A percentile compares a stretch with the other conserved stretches of the same genome.
Evolutionary conservation across 139 green algal genomes (phyloP).

Genomic region (Dunaliella primolecta): DNA sequence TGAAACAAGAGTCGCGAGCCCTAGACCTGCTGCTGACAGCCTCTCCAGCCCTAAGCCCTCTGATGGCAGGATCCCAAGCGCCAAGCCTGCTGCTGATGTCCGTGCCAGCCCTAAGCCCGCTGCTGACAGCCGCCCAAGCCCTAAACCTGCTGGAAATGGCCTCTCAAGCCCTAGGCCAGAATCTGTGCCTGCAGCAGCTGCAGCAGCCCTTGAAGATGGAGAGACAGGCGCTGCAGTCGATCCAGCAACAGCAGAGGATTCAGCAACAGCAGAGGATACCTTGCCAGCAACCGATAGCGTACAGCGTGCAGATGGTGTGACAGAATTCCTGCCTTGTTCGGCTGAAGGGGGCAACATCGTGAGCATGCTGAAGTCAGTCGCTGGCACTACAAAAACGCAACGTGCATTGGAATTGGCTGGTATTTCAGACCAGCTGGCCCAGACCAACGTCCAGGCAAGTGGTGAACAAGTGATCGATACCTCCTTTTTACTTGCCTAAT

Average conservation of each 20-base stretch:
- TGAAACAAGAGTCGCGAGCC: too few relatives aligned
- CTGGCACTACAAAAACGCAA: background rate
- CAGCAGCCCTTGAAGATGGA: background rate
- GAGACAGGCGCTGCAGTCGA: background rate
- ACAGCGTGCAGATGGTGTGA: background rate
- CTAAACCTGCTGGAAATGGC: background rate
- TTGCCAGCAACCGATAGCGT: background rate
- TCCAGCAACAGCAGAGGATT: background rate
- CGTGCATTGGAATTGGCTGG: background rate
- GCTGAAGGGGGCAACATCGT: background rate
- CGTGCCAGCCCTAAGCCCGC: background rate
- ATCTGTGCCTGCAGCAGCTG: background rate
- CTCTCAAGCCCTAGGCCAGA: background rate
- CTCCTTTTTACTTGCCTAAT: too few relatives aligned
- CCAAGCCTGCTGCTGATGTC: background rate
- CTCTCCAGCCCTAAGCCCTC: background rate
- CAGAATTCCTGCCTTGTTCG: background rate
- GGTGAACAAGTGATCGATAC: too few relatives aligned
- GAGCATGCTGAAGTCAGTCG: background rate
- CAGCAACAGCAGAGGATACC: background rate
- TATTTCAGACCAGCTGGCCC: background rate
- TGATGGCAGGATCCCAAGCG: background rate
- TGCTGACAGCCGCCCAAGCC: background rate
- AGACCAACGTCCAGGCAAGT: too few relatives aligned
- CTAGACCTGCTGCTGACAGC: background rate